These are phyloP conservation scores for Gynandropsis gynandra DNA, from an alignment of 345 rosid species.

Conservation along the genomic window DNA sequence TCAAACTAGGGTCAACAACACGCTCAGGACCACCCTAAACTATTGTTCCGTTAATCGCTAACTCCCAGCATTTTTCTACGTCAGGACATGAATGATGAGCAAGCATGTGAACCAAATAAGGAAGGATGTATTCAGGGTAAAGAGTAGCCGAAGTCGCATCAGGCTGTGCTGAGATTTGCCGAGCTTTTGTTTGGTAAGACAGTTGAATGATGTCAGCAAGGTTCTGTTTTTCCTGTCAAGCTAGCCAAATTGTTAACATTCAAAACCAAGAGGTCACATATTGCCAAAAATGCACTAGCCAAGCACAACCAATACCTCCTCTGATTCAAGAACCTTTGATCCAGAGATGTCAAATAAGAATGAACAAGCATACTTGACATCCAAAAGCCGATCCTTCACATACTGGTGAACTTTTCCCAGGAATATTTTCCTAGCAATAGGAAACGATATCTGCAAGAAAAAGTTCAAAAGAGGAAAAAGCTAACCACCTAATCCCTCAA, in stretches of 20 bases:
- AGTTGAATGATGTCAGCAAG: conserved; percentile 79
- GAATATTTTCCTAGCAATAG: conserved; percentile 66
- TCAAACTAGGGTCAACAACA: too few relatives aligned
- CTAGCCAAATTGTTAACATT: conserved; percentile 13
- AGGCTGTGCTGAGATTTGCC: conserved; percentile 54
- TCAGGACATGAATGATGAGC: conserved; percentile 86
- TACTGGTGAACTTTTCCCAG: conserved; percentile 86
- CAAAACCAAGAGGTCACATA: conserved; percentile 18
- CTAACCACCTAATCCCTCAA: conserved; percentile 1
- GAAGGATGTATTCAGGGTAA: conserved; percentile 63
- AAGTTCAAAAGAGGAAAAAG: conserved; percentile 1
- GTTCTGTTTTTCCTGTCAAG: conserved; percentile 75
- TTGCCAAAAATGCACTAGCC: conserved; percentile 19
- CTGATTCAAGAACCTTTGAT: conserved; percentile 41
- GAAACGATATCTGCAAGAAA: conserved; percentile 56
- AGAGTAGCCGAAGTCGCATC: conserved; percentile 46
- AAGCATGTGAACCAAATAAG: conserved; percentile 70
- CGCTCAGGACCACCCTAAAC: too few relatives aligned
- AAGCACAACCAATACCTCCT: conserved; percentile 55
- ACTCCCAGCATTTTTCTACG: conserved; percentile 74
- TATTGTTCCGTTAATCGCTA: too few relatives aligned
- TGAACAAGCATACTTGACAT: conserved; percentile 82
- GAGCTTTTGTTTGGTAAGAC: conserved; percentile 67
- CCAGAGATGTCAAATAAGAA: conserved; percentile 49
- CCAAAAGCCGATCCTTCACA: conserved; percentile 76